Evolutionary conservation across 2,329 filamentous ascomycete genomes (phyloP), one percentile per base, ranked within the genome.

Genomic region (Teratosphaeria gauchensis): DNA sequence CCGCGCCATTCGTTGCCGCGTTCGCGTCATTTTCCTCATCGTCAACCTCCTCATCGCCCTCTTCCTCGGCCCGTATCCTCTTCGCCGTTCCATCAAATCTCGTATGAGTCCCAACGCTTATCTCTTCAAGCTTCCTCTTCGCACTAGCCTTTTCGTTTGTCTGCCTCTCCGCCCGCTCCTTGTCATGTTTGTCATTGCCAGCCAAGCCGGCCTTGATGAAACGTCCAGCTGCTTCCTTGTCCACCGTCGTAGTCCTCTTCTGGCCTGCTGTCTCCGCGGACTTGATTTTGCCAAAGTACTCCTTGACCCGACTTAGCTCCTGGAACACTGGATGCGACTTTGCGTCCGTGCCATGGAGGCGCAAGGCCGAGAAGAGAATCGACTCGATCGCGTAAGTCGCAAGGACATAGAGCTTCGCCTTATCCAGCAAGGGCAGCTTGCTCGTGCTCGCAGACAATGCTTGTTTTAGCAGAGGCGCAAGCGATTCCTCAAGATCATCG

Each of bases 251-350:
- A 1, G 30, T 81, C 33, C 81, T 80, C 68, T 83, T 78, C 56
- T 77, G 73, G 3, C 81, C 80, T 1, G 83, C 82, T 30, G 78
- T 81, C 73, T 96, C 91, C 2, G 84, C 82, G 14, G 80, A 78
- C 70, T 94, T 90, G 72, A 97, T 92, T 77, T 97, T 99, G 60
- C 83, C 84, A 75, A 96, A 95, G 74, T 97, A 97, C 71, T 91
- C 88, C 73, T 87, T 90, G 57, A 97, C 86, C 58, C 94, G 85
- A 59, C 84, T 87, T 62, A 99, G 82, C 77, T 99, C 94, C 60
- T 82, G 82, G 75, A 90, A 94, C 60, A 99, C 84, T 31, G 89
- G 82, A 71, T 97, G 92, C 56, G 88, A 81, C 72, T 88, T 90
- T n/a, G 89, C 86, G 69, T 96, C 83, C 8, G 30, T 54, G 59